Base-by-base conservation (phyloP, 2,329 filamentous ascomycete genomes). In the Colletotrichum lentis region DNA sequence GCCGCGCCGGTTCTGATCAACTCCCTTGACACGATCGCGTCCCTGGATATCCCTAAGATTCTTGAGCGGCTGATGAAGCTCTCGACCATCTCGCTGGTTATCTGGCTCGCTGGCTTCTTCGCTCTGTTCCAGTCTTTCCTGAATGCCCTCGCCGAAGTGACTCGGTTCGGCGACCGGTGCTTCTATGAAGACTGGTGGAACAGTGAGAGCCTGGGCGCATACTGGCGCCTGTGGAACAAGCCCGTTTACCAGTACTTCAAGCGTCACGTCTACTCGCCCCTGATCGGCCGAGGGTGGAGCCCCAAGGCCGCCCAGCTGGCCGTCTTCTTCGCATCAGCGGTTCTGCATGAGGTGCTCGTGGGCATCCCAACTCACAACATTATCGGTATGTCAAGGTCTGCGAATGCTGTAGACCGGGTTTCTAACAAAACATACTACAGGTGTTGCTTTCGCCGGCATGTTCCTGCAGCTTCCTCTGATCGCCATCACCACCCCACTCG, bases 121-220 rank as follows among this genome's bases (percentile, higher is more conserved):
- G 96, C 95, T 2, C 81, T 98, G 16, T 99, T 99, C 81, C 96
- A 99, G 76, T 95, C 92, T 1, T 90, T 92, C 69, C 83, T 99
- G 57, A 99, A 99, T 75, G 93, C 93, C 0, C 83, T 98, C 22
- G 95, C 95, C 3, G 96, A 99, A 78, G 82, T 98, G 14, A 91
- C 93, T 83, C 86, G 87, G 50, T 99, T 99, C 74, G 96, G 91
- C 20, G 96, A 99, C 77, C 88, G 96, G 37, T 91, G 94, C 60
- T 99, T 99, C 78, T 99, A 99, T 78, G 91, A 92, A 44, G 94
- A 97, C 75, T 99, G 96, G 96, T 99, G 96, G 96, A 99, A 99
- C 76, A 93, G 90, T 71, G 89, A 90, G 62, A 94, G 90, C 72
- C 84, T 98, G 7, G 92, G 94, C 41, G 86, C 86, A 5, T 99